These are phyloP conservation scores for Micractinium sp. DNA, from an alignment of 139 green algal species.

Conservation along the genomic window DNA sequence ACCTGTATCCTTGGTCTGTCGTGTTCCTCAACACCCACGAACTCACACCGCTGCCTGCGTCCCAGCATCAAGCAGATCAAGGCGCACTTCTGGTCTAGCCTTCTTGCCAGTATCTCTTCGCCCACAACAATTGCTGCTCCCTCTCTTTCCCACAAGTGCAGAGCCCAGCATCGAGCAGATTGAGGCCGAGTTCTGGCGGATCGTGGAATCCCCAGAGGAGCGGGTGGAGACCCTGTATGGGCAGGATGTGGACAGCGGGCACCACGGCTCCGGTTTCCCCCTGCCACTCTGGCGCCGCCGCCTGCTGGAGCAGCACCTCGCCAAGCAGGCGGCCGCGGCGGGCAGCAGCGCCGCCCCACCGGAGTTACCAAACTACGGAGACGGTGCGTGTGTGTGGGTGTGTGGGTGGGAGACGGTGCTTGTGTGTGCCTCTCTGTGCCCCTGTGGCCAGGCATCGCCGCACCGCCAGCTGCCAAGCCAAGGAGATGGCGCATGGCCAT, in stretches of 20 bases:
- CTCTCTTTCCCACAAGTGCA: not conserved
- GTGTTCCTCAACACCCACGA: no score
- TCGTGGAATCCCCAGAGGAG: slow-evolving; percentile 70
- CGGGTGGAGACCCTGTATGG: slow-evolving; percentile 76
- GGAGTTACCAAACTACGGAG: slow-evolving; percentile 1
- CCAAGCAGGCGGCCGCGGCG: not conserved
- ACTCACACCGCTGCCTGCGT: no score
- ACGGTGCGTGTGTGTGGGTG: not conserved
- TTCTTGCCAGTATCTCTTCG: no score
- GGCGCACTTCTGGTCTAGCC: no score
- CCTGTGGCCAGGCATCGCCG: no score
- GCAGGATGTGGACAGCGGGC: slow-evolving; percentile 74
- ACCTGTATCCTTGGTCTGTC: no score
- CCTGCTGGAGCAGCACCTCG: slow-evolving; percentile 58
- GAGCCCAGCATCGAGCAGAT: slow-evolving; percentile 66
- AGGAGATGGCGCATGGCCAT: no score
- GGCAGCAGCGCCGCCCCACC: not conserved
- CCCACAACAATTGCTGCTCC: no score
- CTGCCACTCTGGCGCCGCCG: slow-evolving; percentile 56
- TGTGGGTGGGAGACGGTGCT: not conserved
- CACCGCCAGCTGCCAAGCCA: no score
- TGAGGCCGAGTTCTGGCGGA: slow-evolving; percentile 85
- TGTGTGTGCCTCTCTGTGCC: no score
- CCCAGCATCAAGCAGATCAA: no score
- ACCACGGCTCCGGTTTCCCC: slow-evolving; percentile 69